Conservation (phyloP, 306 rosid species). For the Styphnolobium japonicum region DNA sequence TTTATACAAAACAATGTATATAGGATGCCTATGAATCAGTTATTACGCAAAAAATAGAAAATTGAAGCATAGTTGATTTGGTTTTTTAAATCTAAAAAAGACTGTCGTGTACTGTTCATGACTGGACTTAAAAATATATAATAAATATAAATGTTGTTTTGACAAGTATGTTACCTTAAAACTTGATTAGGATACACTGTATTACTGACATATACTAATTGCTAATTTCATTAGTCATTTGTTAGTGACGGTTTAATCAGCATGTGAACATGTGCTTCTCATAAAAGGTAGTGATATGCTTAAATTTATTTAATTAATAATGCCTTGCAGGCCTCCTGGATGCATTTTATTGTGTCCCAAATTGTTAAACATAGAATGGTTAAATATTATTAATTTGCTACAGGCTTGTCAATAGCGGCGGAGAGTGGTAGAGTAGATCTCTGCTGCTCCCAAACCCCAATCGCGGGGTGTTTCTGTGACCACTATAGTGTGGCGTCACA, state of each 20-base stretch:
- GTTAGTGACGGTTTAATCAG: background rate
- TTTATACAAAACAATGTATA: background rate
- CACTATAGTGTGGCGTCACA: too few relatives aligned
- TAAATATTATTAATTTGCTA: background rate
- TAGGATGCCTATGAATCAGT: background rate
- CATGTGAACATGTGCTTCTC: background rate
- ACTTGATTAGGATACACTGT: background rate
- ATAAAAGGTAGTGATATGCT: background rate
- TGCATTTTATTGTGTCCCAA: constrained; percentile 1
- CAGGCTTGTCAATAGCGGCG: too few relatives aligned
- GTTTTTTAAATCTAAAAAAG: background rate
- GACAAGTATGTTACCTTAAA: background rate
- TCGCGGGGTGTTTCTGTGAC: too few relatives aligned
- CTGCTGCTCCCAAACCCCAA: too few relatives aligned
- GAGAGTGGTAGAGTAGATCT: too few relatives aligned
- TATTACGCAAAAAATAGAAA: background rate
- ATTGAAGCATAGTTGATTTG: background rate
- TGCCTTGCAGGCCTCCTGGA: background rate
- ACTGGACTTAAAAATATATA: background rate
- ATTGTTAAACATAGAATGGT: background rate
- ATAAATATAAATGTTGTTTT: background rate
- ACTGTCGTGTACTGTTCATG: background rate
- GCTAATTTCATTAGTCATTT: background rate
- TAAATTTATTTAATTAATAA: background rate
- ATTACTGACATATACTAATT: background rate